Evolutionary conservation across 1,139 yeast species (phyloP), one percentile per base, ranked within the genome.

Genomic region (Lipomyces yarrowii): DNA sequence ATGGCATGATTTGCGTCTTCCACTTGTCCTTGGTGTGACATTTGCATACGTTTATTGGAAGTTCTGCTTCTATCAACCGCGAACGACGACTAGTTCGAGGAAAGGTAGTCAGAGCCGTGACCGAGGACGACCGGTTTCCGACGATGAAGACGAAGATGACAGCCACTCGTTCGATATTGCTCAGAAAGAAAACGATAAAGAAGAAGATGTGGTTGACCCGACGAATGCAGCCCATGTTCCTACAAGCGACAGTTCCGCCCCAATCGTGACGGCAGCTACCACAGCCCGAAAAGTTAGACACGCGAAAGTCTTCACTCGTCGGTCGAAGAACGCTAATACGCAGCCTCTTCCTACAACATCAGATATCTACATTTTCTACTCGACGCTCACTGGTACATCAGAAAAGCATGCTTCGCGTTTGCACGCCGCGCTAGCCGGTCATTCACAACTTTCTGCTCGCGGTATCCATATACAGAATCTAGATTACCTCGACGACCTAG

Each of bases 401-500:
- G 87, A 87, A 71, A 81, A 90, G 72, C 84, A 87, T 35, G 97
- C 97, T 3, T 80, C 80, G 48, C 74, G 78, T 11, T 76, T 89
- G 37, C 72, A 75, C 52, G 66, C 67, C 8, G 66, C 69, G 8
- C 81, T 83, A 1, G 77, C 78, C 48, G 76, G 83, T 30, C 55
- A 61, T 4, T 62, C 61, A 2, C 59, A 33, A 6, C 57, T 59
- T 5, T 51, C 64, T 13, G 15, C 21, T 7, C 65, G 68, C 7
- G 46, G 26, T 32, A 57, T 66, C 4, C 83, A 81, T 62, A 74
- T 90, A 56, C 72, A 87, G 63, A 89, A 91, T 75, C 78, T 92
- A 62, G 96, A 92, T 74, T 96, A 92, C 73, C 81, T 93, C 26
- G 91, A 88, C 70, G 97, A 92, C 76, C 79, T 91, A 65, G 98